Evolutionary conservation across 192 early-diverging fungal species (phyloP).

Genomic region (Linnemannia hyalina): DNA sequence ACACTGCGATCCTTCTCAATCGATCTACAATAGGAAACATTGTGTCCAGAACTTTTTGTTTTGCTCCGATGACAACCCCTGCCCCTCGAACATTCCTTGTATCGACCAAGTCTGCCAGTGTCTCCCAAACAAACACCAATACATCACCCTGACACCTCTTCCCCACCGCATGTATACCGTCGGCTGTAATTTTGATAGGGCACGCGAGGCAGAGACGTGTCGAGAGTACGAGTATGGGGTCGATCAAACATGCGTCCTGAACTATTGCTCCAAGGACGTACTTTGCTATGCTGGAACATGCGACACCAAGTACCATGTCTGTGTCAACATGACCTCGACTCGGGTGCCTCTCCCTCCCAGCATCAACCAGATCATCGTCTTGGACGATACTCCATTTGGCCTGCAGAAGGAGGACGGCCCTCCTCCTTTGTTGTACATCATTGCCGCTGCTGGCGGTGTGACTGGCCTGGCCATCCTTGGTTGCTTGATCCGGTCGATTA

Average conservation of each 20-base stretch:
- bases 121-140: conserved; percentile 20
- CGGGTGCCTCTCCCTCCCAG: conserved; percentile 9
- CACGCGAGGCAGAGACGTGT: conserved; percentile 12
- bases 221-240: conserved; percentile 49
- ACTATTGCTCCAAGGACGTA: conserved; percentile 40
- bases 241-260: conserved; percentile 25
- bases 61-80: conserved; percentile 51
- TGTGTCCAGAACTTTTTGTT: conserved; percentile 44
- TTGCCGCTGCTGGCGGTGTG: conserved; percentile 23
- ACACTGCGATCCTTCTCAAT: conserved; percentile 44
- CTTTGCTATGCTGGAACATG: conserved; percentile 34
- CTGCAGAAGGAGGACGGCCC: conserved; percentile 16
- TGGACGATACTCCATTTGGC: conserved; percentile 37
- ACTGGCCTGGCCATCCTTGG: conserved; percentile 28
- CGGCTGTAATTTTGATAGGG: conserved; percentile 45
- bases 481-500: conserved; percentile 26
- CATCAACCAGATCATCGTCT: conserved; percentile 12
- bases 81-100: conserved; percentile 38
- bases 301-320: conserved; percentile 29
- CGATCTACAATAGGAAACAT: conserved; percentile 25
- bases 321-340: conserved; percentile 22
- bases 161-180: conserved; percentile 47
- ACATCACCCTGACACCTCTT: conserved; percentile 36
- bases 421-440: conserved; percentile 27
- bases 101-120: conserved; percentile 53